A percentile compares a stretch with the other conserved stretches of the same genome.
Evolutionary conservation across 306 rosid species (phyloP).

Genomic region (barrel medic (Medicago truncatula)): DNA sequence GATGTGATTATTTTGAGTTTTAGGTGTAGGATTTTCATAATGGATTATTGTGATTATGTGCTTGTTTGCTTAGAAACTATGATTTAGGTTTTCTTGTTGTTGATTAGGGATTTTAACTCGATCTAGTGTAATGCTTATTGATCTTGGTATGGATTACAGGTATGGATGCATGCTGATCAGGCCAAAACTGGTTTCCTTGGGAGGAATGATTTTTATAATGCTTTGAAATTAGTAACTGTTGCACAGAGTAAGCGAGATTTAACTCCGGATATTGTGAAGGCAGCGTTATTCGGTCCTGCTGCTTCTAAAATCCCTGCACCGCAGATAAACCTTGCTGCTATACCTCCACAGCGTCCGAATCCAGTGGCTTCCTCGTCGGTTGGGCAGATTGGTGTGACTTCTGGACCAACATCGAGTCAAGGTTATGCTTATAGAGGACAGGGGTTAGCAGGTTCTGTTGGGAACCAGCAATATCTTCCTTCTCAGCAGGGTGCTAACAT

Average conservation of each 20-base stretch:
- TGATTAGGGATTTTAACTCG: slow-evolving; percentile 4
- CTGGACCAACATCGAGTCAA: slow-evolving; percentile 63
- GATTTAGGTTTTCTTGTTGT: slow-evolving; percentile 17
- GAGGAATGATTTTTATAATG: slow-evolving; percentile 85
- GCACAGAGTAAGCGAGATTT: slow-evolving; percentile 95
- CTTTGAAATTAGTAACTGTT: slow-evolving; percentile 89
- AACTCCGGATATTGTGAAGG: slow-evolving; percentile 88
- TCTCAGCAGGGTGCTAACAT: neutral
- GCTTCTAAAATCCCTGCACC: slow-evolving; percentile 96
- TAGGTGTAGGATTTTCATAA: slow-evolving; percentile 11
- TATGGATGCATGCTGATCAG: slow-evolving; percentile 96
- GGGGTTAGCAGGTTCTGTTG: neutral
- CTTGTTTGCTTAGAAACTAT: slow-evolving; percentile 5
- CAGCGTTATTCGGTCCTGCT: slow-evolving; percentile 84
- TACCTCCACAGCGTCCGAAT: slow-evolving; percentile 55
- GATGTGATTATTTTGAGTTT: neutral
- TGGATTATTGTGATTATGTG: neutral
- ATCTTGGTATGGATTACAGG: slow-evolving; percentile 51
- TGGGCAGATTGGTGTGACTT: slow-evolving; percentile 56
- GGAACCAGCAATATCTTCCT: slow-evolving; percentile 1
- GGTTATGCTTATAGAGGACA: slow-evolving; percentile 69
- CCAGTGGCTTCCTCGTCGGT: slow-evolving; percentile 50
- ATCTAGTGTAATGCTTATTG: slow-evolving; percentile 36
- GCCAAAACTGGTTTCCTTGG: slow-evolving; percentile 89
- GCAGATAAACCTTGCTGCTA: slow-evolving; percentile 68